Percentiles rank a stretch among this genome's conserved stretches.
phyloP scores from a whole-genome alignment of 495 filamentous ascomycete genomes.

The Hypoxylon crocopeplum region DNA sequence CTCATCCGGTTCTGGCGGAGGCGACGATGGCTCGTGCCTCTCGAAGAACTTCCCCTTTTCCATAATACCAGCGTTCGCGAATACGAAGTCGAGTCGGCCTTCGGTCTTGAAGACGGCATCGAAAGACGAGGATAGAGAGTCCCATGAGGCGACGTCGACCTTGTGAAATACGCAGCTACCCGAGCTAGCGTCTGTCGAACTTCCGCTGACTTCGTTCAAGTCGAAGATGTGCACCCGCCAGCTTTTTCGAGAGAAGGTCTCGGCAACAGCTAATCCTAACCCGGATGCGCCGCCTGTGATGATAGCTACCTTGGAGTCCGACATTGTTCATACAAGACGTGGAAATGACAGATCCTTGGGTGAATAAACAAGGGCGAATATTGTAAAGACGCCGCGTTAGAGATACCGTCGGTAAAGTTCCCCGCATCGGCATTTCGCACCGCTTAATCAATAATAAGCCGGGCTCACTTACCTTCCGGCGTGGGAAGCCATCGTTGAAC shows the following conservation, averaged over 20 bases:
- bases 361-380: no score
- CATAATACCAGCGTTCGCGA: constrained; percentile 53
- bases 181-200: not conserved
- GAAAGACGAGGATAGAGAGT: constrained; percentile 41
- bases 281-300: constrained; percentile 35
- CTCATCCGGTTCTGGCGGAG: constrained; percentile 44
- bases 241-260: constrained; percentile 19
- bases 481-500: no score
- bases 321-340: constrained; percentile 2
- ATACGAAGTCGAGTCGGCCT: constrained; percentile 49
- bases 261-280: constrained; percentile 25
- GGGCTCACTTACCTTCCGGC: no score
- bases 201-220: constrained; percentile 5
- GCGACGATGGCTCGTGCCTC: constrained; percentile 27
- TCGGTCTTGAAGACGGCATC: constrained; percentile 40
- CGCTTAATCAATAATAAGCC: not conserved
- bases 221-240: constrained; percentile 34
- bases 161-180: constrained; percentile 17
- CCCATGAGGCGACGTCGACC: constrained; percentile 29
- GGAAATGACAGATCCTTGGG: no score
- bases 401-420: constrained; percentile 8
- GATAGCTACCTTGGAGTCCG: constrained; percentile 25
- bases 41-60: constrained; percentile 44
- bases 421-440: constrained; percentile 32
- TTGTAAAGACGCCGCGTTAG: not conserved